Evolutionary conservation across 2,329 filamentous ascomycete species (phyloP).

Genomic region (Berkeleyomyces basicola): DNA sequence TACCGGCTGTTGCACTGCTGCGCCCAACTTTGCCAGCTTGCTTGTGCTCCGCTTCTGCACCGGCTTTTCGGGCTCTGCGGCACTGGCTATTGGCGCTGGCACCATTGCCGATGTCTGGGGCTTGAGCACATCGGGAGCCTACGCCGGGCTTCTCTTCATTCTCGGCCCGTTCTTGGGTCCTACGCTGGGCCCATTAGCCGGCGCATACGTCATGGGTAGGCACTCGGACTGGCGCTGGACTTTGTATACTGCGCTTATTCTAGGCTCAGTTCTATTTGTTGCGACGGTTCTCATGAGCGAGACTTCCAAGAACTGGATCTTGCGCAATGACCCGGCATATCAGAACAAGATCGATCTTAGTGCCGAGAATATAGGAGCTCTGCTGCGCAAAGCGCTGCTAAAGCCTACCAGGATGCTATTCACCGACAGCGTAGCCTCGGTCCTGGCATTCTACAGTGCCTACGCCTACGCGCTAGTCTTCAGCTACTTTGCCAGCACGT

Average conservation of each 20-base stretch:
- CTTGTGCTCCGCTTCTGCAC: constrained; percentile 40
- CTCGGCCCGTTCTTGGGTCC: constrained; percentile 37
- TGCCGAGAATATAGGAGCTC: constrained; percentile 18
- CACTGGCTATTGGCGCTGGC: constrained; percentile 32
- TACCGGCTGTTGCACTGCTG: constrained; percentile 34
- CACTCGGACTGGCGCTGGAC: constrained; percentile 37
- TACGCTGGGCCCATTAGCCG: constrained; percentile 31
- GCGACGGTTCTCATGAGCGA: constrained; percentile 30
- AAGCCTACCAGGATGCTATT: constrained; percentile 41
- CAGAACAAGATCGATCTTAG: not conserved
- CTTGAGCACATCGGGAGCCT: constrained; percentile 16
- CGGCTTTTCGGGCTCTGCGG: constrained; percentile 33
- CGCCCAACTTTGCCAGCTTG: constrained; percentile 32
- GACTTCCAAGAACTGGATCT: constrained; percentile 38
- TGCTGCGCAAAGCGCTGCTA: constrained; percentile 28
- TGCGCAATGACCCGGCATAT: constrained; percentile 23
- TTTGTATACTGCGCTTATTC: constrained; percentile 33
- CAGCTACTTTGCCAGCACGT: constrained; percentile 35
- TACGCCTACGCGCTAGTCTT: constrained; percentile 36
- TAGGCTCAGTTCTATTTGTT: constrained; percentile 24
- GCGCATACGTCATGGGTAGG: constrained; percentile 31
- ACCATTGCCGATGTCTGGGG: constrained; percentile 29
- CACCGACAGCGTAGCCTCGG: constrained; percentile 45
- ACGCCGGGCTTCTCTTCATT: constrained; percentile 30
- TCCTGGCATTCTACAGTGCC: constrained; percentile 33